Percentiles rank a stretch among this genome's conserved stretches.
Conservation (phyloP, 1,139 yeast genomes). For the Kodamaea sp. region DNA sequence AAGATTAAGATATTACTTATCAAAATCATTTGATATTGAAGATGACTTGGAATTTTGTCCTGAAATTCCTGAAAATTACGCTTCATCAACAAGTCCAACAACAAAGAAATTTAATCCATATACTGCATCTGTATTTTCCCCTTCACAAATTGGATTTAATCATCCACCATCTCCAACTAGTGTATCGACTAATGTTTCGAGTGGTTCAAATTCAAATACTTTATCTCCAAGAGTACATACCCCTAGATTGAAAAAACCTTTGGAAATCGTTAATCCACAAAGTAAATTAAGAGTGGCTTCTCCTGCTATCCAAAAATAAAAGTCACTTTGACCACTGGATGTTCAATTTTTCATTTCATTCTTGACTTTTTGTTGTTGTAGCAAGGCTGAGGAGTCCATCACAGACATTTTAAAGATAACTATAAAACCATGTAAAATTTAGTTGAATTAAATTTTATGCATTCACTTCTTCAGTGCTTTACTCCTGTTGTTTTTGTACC, state of each 20-base stretch:
- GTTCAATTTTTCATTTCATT: no score
- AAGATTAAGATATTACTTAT: constrained; percentile 43
- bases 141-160: constrained; percentile 19
- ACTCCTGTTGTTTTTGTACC: no score
- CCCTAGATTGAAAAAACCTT: constrained; percentile 57
- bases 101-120: constrained; percentile 53
- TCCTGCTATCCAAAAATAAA: constrained; percentile 31
- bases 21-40: constrained; percentile 61
- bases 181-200: constrained; percentile 2
- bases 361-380: no score
- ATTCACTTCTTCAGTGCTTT: no score
- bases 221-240: constrained; percentile 44
- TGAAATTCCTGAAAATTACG: constrained; percentile 35
- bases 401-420: no score
- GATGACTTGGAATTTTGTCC: constrained; percentile 69
- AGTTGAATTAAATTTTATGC: no score
- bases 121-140: constrained; percentile 55
- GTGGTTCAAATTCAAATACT: constrained; percentile 3
- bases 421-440: no score
- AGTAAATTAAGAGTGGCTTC: constrained; percentile 67
- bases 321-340: background rate
- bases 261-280: constrained; percentile 76
- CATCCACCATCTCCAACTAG: constrained; percentile 18
- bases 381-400: no score
- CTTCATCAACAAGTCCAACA: constrained; percentile 14